Conservation (phyloP, 371 early-diverging fungal species). For the Encephalitozoon intestinalis region DNA sequence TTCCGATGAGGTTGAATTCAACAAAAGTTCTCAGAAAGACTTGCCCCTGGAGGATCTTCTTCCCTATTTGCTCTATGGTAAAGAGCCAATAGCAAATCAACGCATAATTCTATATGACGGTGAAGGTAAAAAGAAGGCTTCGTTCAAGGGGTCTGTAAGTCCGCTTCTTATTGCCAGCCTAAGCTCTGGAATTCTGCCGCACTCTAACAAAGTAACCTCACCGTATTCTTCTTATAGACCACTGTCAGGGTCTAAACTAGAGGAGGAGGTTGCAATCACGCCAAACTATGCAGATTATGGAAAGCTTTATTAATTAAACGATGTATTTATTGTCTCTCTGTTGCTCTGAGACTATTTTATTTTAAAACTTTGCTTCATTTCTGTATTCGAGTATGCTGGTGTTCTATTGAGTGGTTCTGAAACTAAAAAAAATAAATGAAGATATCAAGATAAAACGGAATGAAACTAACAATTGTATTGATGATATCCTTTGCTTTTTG, state of each 20-base stretch:
- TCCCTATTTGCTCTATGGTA: not conserved
- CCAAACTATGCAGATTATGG: not conserved
- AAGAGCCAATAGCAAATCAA: not conserved
- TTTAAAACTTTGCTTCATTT: not conserved
- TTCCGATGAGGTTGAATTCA: not conserved
- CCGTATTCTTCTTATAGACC: not conserved
- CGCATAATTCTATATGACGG: not conserved
- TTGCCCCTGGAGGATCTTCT: not conserved
- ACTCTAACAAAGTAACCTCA: not conserved
- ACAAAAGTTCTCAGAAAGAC: not conserved
- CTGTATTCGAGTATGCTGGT: not conserved
- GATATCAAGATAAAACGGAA: not conserved
- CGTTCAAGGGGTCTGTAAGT: not conserved
- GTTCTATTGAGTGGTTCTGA: not conserved
- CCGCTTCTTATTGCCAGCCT: not conserved
- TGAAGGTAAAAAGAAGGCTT: not conserved
- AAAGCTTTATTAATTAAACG: not conserved
- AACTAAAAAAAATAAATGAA: not conserved
- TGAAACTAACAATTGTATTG: not conserved
- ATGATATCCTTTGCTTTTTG: not conserved
- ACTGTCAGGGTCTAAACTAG: not conserved
- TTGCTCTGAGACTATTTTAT: not conserved
- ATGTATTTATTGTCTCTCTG: not conserved
- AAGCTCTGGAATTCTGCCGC: not conserved
- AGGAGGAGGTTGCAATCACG: not conserved